Evolutionary conservation across 768 basidiomycete genomes (phyloP).

Genomic region (Tricholoma furcatifolium): DNA sequence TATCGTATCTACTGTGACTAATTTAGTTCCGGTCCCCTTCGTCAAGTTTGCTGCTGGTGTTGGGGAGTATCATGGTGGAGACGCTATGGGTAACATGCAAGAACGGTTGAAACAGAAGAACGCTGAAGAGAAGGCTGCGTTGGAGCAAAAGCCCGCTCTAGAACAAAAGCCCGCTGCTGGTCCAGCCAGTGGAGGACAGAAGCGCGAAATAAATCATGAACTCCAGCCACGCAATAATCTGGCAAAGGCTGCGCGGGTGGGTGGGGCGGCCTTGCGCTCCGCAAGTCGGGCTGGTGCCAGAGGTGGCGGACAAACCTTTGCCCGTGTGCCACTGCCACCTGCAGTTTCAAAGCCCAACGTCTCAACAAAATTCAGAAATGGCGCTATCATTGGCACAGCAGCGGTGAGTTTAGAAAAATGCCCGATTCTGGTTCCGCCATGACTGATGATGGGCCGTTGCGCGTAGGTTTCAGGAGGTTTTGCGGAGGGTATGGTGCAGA

Average conservation of each 20-base stretch:
- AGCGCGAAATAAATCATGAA: neutral
- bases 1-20: no score
- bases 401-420: neutral
- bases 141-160: no score
- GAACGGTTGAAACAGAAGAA: neutral
- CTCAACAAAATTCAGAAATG: neutral
- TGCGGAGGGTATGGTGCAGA: constrained; percentile 2
- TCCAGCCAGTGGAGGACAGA: no score
- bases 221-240: neutral
- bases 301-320: neutral
- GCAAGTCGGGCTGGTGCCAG: neutral
- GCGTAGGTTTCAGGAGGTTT: constrained; percentile 1
- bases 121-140: no score
- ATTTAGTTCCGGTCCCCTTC: no score
- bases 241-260: neutral
- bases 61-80: neutral
- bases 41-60: neutral
- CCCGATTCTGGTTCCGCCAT: no score
- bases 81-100: neutral
- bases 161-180: no score
- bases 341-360: neutral
- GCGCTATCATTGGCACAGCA: neutral
- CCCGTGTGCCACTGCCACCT: neutral
- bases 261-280: neutral
- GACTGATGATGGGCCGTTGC: no score